phyloP scores from a whole-genome alignment of 768 basidiomycete species.

The Podaxis mareebaensis region DNA sequence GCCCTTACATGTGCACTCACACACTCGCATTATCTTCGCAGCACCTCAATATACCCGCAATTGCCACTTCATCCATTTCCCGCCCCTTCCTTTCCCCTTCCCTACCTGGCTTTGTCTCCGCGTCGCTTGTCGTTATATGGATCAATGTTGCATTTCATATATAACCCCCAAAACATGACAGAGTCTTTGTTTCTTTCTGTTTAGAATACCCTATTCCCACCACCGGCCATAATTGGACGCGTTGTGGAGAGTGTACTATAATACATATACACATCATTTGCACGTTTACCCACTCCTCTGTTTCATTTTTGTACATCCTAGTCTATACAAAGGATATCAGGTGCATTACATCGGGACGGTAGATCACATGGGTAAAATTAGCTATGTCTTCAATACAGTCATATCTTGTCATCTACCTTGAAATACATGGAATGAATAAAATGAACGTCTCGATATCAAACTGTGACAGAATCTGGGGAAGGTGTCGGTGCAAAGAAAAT shows the following conservation, averaged over 20 bases:
- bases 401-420: not conserved
- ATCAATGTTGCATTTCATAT: not conserved
- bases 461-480: not conserved
- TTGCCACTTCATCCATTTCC: not conserved
- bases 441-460: not conserved
- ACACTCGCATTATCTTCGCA: not conserved
- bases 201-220: constrained; percentile 1
- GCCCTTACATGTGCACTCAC: not conserved
- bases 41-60: constrained; percentile 2
- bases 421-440: not conserved
- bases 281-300: not conserved
- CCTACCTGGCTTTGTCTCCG: not conserved
- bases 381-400: not conserved
- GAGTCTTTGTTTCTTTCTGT: not conserved
- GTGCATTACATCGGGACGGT: not conserved
- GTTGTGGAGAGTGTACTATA: not conserved
- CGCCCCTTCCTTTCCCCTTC: not conserved
- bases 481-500: too few relatives aligned
- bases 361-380: not conserved
- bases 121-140: not conserved
- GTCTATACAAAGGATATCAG: not conserved
- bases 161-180: not conserved
- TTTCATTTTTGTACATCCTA: not conserved
- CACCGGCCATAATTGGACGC: not conserved
- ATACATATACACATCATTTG: not conserved